These are phyloP conservation scores for Leptographium wingfieldii DNA, from an alignment of 2,329 filamentous ascomycete species.

Conservation along the genomic window DNA sequence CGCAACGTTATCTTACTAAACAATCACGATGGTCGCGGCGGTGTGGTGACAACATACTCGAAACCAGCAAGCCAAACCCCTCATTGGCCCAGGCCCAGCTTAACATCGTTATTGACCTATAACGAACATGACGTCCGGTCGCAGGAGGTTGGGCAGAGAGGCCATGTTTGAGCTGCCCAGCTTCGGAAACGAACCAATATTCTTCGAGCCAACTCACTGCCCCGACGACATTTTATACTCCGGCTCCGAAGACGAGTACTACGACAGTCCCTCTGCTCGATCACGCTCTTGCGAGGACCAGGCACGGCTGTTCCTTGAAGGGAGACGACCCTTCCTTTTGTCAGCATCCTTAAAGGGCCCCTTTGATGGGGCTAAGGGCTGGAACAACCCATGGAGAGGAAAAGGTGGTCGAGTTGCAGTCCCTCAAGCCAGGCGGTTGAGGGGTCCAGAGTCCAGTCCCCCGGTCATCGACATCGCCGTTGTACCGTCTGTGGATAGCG, in stretches of 20 bases:
- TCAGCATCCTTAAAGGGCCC: slow-evolving; percentile 51
- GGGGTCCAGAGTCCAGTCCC: background rate
- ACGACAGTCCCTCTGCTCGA: slow-evolving; percentile 31
- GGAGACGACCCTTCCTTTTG: slow-evolving; percentile 41
- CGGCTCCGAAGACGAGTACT: slow-evolving; percentile 46
- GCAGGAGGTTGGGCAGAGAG: background rate
- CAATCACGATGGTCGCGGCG: background rate
- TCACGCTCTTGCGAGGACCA: slow-evolving; percentile 45
- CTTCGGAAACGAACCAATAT: slow-evolving; percentile 4
- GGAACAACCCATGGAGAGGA: slow-evolving; percentile 40
- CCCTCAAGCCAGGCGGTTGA: background rate
- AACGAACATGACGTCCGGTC: background rate
- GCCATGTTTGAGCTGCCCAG: slow-evolving; percentile 2
- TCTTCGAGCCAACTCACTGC: slow-evolving; percentile 23
- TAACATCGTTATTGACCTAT: no score
- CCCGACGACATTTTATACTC: slow-evolving; percentile 37
- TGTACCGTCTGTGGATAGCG: background rate
- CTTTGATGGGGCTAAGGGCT: slow-evolving; percentile 37
- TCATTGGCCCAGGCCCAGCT: background rate
- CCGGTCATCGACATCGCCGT: background rate
- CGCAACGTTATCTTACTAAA: no score
- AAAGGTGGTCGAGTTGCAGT: slow-evolving; percentile 3
- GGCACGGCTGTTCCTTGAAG: slow-evolving; percentile 44
- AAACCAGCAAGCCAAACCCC: background rate
- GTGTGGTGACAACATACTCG: background rate